A percentile compares a stretch with the other conserved stretches of the same genome.
Evolutionary conservation across 1,139 yeast genomes (phyloP).

Genomic region (Yamadazyma spencermartinsiae): DNA sequence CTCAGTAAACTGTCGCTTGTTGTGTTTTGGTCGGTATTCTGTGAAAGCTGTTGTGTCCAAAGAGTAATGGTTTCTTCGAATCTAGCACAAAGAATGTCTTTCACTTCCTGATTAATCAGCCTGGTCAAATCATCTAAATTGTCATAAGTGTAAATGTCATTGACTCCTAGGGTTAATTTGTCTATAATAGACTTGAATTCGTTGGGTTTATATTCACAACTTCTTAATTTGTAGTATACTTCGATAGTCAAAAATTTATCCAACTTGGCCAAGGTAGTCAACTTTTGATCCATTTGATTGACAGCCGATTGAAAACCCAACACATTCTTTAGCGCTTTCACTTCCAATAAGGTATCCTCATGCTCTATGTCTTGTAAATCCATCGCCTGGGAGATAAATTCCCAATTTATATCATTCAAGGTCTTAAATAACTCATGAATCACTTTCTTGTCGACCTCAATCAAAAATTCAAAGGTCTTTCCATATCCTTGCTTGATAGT

Average conservation of each 20-base stretch:
- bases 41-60: background rate
- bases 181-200: conserved; percentile 22
- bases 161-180: conserved; percentile 42
- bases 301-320: conserved; percentile 39
- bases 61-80: conserved; percentile 3
- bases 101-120: conserved; percentile 41
- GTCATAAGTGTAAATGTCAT: conserved; percentile 43
- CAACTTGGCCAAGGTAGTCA: conserved; percentile 30
- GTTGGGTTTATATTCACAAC: conserved; percentile 26
- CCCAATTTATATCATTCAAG: conserved; percentile 53
- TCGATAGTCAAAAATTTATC: conserved; percentile 20
- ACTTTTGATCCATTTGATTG: conserved; percentile 27
- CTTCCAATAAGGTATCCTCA: conserved; percentile 34
- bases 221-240: conserved; percentile 24
- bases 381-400: conserved; percentile 49
- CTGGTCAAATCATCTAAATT: conserved; percentile 38
- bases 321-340: conserved; percentile 39
- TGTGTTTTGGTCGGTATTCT: background rate
- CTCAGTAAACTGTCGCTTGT: background rate
- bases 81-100: conserved; percentile 18
- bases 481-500: conserved; percentile 27
- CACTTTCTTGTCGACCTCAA: conserved; percentile 37
- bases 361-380: conserved; percentile 32
- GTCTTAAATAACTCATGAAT: conserved; percentile 26
- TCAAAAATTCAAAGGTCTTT: conserved; percentile 41